A percentile compares a stretch with the other conserved stretches of the same genome.
phyloP scores from a whole-genome alignment of 345 rosid species.

The Firmiana major region DNA sequence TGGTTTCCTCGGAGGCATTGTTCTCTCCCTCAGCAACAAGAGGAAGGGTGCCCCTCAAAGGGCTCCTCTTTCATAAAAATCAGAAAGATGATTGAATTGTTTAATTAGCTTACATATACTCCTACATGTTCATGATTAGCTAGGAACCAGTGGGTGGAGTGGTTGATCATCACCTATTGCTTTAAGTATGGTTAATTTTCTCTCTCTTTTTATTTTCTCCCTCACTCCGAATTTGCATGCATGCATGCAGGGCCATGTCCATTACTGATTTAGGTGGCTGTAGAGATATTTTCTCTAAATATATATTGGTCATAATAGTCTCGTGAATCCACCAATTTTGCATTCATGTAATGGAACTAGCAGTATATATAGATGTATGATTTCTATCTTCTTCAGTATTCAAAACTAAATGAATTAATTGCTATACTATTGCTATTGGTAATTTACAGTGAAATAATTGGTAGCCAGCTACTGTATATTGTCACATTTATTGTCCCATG shows the following conservation, averaged over 20 bases:
- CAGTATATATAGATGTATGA: conserved; percentile 5
- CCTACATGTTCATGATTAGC: background rate
- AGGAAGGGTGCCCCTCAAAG: conserved; percentile 93
- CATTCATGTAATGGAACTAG: conserved; percentile 39
- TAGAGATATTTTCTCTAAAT: background rate
- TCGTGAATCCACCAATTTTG: conserved; percentile 41
- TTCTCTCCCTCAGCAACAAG: conserved; percentile 55
- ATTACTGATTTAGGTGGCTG: conserved; percentile 39
- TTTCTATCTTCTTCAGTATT: background rate
- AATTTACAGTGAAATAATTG: too few relatives aligned
- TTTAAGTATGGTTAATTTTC: background rate
- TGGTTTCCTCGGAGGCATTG: conserved; percentile 56
- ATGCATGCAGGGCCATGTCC: conserved; percentile 20
- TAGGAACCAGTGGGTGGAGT: background rate
- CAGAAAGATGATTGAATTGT: background rate
- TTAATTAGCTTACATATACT: background rate
- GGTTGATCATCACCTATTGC: background rate
- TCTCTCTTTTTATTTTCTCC: background rate
- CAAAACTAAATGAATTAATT: too few relatives aligned
- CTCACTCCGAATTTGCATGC: background rate
- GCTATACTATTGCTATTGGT: too few relatives aligned
- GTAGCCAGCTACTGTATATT: too few relatives aligned
- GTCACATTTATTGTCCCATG: too few relatives aligned
- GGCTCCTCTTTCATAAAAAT: conserved; percentile 65
- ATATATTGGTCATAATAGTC: background rate